These are phyloP conservation scores for Neckera pumila DNA, from an alignment of 225 moss, liverwort and hornwort species.

Conservation along the genomic window DNA sequence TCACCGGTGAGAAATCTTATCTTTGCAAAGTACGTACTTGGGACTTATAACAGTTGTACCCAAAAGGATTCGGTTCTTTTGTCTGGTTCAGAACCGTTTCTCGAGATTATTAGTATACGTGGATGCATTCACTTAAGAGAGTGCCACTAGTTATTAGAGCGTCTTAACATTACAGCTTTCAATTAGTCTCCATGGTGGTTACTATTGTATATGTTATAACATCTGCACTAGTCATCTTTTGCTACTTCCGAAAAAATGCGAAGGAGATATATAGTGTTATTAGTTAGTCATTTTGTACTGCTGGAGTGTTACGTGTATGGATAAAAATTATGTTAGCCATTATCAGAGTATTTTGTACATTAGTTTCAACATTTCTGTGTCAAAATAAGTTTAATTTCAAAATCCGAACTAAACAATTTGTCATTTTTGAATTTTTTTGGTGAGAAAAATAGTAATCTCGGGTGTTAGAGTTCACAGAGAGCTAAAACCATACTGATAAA, in stretches of 20 bases:
- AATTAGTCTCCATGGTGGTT: not conserved
- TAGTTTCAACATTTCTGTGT: not conserved
- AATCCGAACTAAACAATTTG: not conserved
- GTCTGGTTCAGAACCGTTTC: not conserved
- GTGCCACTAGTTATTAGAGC: not conserved
- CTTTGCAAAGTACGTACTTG: not conserved
- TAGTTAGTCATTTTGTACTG: not conserved
- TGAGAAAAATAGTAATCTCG: too few species aligned
- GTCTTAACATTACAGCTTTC: not conserved
- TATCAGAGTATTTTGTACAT: not conserved
- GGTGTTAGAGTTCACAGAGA: not conserved
- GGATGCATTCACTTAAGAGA: not conserved
- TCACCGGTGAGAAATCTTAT: conserved; percentile 60
- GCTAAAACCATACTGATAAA: not conserved
- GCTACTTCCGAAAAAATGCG: not conserved
- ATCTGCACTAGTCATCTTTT: not conserved
- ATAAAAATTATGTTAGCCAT: not conserved
- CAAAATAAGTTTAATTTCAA: not conserved
- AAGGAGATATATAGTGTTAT: too few species aligned
- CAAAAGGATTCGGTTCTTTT: not conserved
- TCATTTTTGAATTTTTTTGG: not conserved
- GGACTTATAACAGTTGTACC: not conserved
- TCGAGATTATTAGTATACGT: not conserved
- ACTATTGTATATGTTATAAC: not conserved
- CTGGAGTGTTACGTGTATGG: not conserved